Base-by-base conservation (phyloP, 2,329 filamentous ascomycete species). In the Aaosphaeria pasadenensis region DNA sequence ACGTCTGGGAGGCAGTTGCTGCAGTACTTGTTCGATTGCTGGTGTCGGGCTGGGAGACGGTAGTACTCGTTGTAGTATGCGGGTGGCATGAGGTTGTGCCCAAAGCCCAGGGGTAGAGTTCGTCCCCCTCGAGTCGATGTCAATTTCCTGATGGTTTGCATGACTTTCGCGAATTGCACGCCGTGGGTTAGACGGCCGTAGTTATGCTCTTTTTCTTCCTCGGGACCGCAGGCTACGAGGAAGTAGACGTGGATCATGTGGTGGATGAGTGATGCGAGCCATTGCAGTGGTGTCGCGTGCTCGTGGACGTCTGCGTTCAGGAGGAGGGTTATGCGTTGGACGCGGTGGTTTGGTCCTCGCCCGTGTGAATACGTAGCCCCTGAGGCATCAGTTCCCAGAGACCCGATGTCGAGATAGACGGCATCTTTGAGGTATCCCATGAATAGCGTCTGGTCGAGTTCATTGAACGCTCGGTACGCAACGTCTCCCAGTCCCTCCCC, bases 201-300 rank as follows among this genome's bases (percentile, higher is more conserved):
- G 28, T 50, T 59, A 1, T 56, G 57, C 39, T 63, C 63, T 5
- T 61, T 59, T 31, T 63, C 62, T 11, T 60, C 54, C 46, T 69
- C 63, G 2, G 64, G 61, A 6, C 70, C 70, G 43, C 72, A 75
- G 44, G 68, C 67, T n/a, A 74, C 59, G 3, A 74, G 60, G 47
- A 74, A 72, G 55, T 69, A 75, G 11, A 71, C 72, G 43, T 75
- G 72, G 33, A 74, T 73, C 72, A 75, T 75, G 40, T 75, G 73
- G 47, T 75, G 73, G 5, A 75, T 66, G 38, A 74, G 52, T 5
- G 54, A 60, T 11, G 67, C 70, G 11, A 74, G 51, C 29, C 72
- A 56, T 7, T 70, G 60, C 42, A 66, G 60, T 4, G 68, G 56
- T 17, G 53, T 55, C 3, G 55, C 62, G 9, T 60, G 55, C 9